Percentiles rank a stretch among this genome's conserved stretches.
Conservation (phyloP, 495 filamentous ascomycete genomes). For the Penicillium silybi region DNA sequence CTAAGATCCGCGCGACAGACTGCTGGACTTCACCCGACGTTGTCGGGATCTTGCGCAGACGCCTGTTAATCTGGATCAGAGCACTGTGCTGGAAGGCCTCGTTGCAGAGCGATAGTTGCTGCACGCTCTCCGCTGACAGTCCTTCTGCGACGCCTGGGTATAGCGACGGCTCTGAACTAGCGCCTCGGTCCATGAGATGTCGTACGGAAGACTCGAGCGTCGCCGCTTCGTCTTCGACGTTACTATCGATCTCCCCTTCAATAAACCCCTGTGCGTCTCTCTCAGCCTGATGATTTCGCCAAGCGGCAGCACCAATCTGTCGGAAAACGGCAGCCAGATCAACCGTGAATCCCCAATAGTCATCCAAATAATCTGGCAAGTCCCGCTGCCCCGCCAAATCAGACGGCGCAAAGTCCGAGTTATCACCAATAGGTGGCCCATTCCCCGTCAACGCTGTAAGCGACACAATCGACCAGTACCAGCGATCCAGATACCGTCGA, state of each 20-base stretch:
- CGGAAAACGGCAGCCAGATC: conserved; percentile 40
- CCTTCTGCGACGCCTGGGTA: conserved; percentile 40
- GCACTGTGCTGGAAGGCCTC: conserved; percentile 46
- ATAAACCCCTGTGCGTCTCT: conserved; percentile 10
- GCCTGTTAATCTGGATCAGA: conserved; percentile 42
- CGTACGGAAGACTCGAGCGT: conserved; percentile 34
- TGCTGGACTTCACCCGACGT: conserved; percentile 34
- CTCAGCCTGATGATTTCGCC: conserved; percentile 30
- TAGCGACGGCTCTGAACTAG: conserved; percentile 29
- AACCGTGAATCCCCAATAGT: conserved; percentile 47
- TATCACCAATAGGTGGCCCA: conserved; percentile 40
- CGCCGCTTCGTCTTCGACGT: conserved; percentile 27
- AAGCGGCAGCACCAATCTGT: conserved; percentile 40
- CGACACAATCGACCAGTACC: conserved; percentile 47
- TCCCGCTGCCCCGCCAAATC: conserved; percentile 14
- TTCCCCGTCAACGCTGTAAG: conserved; percentile 45
- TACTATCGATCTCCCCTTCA: conserved; percentile 20
- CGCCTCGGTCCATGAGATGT: conserved; percentile 34
- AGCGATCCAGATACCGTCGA: conserved; percentile 42
- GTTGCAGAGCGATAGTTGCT: conserved; percentile 43
- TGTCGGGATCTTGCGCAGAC: conserved; percentile 34
- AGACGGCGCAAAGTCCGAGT: conserved; percentile 13
- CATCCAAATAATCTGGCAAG: conserved; percentile 42
- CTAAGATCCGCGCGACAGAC: conserved; percentile 40
- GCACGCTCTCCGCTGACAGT: conserved; percentile 31